Base-by-base conservation (phyloP, 257 asterid species). In the Solanum okadae region DNA sequence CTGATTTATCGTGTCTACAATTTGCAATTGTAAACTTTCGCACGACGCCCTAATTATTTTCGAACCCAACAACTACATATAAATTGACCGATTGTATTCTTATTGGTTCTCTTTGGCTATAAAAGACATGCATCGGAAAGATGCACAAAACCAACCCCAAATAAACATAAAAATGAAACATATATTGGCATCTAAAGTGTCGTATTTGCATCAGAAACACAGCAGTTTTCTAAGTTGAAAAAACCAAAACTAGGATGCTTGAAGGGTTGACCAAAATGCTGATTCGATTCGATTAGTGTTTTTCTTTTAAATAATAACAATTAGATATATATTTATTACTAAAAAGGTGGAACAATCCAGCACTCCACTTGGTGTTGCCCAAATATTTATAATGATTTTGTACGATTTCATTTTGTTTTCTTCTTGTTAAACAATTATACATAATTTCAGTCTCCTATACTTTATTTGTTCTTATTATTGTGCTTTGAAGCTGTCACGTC, bases 221-320 rank as follows among this genome's bases (percentile, higher is more conserved):
- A 68, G 9, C 75, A 31, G 15, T 75, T 77, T 86, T 67, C 49
- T 52, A 81, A 27, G 44, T 87, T 75, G 27, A 86, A 59, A 34
- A 56, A 33, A 23, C 65, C 83, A 85, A 79, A 67, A n/a, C 86
- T 34, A 86, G 33, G 86, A 68, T 83, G 61, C 87, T 63, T 71
- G n/a, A 88, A 88, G 88, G 90, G 96, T 92, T 93, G 94, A 92
- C 95, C 90, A 89, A 72, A 25, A 84, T 71, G 89, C 42, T 49
- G 23, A 40, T 88, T 63, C 67, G 68, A 81, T 81, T 81, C 14
- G 20, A 81, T 46, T 42, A 42, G 25, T 63, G 14, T 63, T n/a
- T 63, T n/a, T 63, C 65, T 56, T 56, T 56, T 56, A 56, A 56
- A 18, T 23, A 70, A 52, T 23, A 70, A 5, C 20, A 71, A 72